A percentile compares a stretch with the other conserved stretches of the same genome.
phyloP scores from a whole-genome alignment of 2,329 filamentous ascomycete genomes.

The Alternaria sp. region DNA sequence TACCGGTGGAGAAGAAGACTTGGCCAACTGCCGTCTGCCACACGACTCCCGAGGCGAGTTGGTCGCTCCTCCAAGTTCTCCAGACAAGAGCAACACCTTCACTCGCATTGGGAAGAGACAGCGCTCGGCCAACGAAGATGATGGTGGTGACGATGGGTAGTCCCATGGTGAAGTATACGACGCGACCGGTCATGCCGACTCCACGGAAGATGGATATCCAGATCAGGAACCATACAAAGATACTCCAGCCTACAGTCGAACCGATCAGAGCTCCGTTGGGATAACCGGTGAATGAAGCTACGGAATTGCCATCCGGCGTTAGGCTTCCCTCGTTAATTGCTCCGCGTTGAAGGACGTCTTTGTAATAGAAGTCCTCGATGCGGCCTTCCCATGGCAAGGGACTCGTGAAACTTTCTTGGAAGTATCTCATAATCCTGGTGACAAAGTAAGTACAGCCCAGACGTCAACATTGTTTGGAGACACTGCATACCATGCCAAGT shows the following conservation, averaged over 20 bases:
- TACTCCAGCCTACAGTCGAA: conserved; percentile 64
- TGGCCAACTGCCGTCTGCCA: conserved; percentile 68
- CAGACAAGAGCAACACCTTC: conserved; percentile 60
- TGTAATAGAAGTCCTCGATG: conserved; percentile 60
- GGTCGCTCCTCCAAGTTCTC: conserved; percentile 57
- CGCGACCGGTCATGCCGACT: conserved; percentile 63
- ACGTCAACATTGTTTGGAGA: neutral
- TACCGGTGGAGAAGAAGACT: conserved; percentile 66
- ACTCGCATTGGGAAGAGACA: conserved; percentile 61
- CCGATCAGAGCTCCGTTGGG: conserved; percentile 56
- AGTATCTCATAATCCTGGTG: conserved; percentile 62
- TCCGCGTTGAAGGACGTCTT: conserved; percentile 58
- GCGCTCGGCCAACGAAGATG: conserved; percentile 61
- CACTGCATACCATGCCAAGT: conserved; percentile 54
- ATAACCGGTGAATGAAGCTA: conserved; percentile 57
- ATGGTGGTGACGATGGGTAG: conserved; percentile 64
- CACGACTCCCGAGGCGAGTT: conserved; percentile 59
- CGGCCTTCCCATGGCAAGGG: conserved; percentile 62
- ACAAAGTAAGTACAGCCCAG: neutral
- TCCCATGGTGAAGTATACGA: conserved; percentile 69
- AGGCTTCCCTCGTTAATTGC: conserved; percentile 48
- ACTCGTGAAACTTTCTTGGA: conserved; percentile 61
- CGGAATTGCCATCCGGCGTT: conserved; percentile 46
- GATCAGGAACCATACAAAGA: conserved; percentile 66
- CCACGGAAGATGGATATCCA: conserved; percentile 67